phyloP scores from a whole-genome alignment of 208 protist species.

The Trypanosoma boissoni region DNA sequence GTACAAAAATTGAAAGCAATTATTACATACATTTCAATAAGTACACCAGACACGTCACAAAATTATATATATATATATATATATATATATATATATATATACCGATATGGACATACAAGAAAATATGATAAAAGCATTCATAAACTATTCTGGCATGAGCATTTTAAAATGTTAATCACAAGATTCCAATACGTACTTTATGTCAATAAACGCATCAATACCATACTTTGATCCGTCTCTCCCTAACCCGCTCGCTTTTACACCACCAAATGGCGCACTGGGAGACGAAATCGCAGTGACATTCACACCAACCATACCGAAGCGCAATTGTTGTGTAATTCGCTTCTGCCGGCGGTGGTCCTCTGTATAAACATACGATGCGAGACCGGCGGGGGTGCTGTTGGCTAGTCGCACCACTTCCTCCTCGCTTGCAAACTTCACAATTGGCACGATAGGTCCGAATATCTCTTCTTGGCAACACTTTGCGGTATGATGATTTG shows the following conservation, averaged over 20 bases:
- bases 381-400: constrained; percentile 67
- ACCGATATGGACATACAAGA: background rate
- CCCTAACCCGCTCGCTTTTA: constrained; percentile 90
- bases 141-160: constrained; percentile 27
- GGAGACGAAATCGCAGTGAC: constrained; percentile 56
- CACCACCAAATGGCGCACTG: constrained; percentile 82
- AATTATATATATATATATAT: background rate
- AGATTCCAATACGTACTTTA: constrained; percentile 80
- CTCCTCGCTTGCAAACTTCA: constrained; percentile 66
- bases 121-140: background rate
- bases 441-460: constrained; percentile 82
- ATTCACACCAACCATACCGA: constrained; percentile 88
- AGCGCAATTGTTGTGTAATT: constrained; percentile 55
- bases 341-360: constrained; percentile 70
- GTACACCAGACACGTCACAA: background rate
- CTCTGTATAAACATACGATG: constrained; percentile 70
- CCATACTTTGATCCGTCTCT: constrained; percentile 89
- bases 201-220: constrained; percentile 81
- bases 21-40: too few relatives aligned
- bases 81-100: background rate
- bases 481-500: constrained; percentile 44
- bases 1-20: constrained; percentile 10
- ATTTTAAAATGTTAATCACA: too few relatives aligned
- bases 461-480: constrained; percentile 89
- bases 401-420: constrained; percentile 80